These are phyloP conservation scores for Podila horticola DNA, from an alignment of 192 early-diverging fungal genomes.

Conservation along the genomic window DNA sequence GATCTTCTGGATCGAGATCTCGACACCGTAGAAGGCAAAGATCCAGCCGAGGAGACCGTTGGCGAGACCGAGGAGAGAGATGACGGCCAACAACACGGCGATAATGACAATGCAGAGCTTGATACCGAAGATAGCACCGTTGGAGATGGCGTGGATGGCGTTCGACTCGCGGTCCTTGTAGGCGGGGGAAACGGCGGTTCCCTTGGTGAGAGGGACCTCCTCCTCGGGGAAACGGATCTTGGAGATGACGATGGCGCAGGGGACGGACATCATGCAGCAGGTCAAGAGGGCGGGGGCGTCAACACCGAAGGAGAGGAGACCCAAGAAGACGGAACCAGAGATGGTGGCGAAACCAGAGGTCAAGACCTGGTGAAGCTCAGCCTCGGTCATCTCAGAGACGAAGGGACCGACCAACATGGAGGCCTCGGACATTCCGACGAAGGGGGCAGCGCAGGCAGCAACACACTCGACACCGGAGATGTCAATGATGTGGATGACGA, in stretches of 20 bases:
- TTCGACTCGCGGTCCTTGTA: constrained; percentile 73
- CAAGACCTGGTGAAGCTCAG: constrained; percentile 91
- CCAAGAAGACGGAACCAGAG: constrained; percentile 83
- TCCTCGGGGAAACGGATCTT: constrained; percentile 89
- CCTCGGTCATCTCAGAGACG: constrained; percentile 82
- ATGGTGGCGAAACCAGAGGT: constrained; percentile 92
- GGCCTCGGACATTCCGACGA: constrained; percentile 86
- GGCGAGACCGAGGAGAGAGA: constrained; percentile 74
- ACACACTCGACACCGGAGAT: constrained; percentile 88
- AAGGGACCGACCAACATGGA: constrained; percentile 85
- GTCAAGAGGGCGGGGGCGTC: constrained; percentile 76
- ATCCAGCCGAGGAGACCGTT: constrained; percentile 81
- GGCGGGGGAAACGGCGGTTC: constrained; percentile 69
- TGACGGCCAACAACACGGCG: constrained; percentile 79
- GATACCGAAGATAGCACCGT: constrained; percentile 87
- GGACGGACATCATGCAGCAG: constrained; percentile 92
- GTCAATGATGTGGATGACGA: constrained; percentile 74
- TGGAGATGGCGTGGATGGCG: constrained; percentile 82
- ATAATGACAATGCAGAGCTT: constrained; percentile 79
- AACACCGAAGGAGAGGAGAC: constrained; percentile 79
- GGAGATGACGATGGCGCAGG: constrained; percentile 82
- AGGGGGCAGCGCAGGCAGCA: constrained; percentile 87
- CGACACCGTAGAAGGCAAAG: constrained; percentile 69
- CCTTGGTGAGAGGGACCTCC: constrained; percentile 80
- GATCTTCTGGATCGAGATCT: constrained; percentile 74